Evolutionary conservation across 768 basidiomycete species (phyloP).

Genomic region (Cubamyces lactineus): DNA sequence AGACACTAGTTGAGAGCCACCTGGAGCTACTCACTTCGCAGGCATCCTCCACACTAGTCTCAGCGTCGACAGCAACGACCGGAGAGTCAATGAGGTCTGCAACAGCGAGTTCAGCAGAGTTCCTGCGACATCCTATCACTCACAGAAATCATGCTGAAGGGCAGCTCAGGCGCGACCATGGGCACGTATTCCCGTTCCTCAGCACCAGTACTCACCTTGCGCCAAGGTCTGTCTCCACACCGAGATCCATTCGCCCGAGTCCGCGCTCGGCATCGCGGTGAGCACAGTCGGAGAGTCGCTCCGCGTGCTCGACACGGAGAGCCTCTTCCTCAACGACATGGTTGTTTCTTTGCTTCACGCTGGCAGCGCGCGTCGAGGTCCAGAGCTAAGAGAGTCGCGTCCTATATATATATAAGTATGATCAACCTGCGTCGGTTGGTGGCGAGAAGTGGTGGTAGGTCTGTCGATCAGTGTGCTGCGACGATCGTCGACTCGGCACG

Average conservation of each 20-base stretch:
- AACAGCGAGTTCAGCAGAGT: background rate
- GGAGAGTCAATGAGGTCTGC: slow-evolving; percentile 73
- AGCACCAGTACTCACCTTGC: slow-evolving; percentile 57
- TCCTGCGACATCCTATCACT: no score
- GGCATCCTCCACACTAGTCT: slow-evolving; percentile 79
- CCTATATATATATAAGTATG: no score
- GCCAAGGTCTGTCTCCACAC: slow-evolving; percentile 60
- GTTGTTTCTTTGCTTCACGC: background rate
- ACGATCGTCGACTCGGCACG: background rate
- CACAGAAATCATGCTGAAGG: no score
- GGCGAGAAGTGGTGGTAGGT: no score
- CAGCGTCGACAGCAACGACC: slow-evolving; percentile 67
- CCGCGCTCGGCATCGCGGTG: slow-evolving; percentile 35
- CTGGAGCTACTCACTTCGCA: slow-evolving; percentile 60
- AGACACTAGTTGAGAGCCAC: background rate
- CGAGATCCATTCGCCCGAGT: slow-evolving; percentile 56
- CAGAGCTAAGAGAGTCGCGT: background rate
- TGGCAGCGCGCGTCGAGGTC: background rate
- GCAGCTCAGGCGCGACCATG: no score
- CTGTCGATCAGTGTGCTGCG: no score
- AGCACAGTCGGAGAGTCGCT: slow-evolving; percentile 34
- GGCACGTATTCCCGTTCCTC: no score
- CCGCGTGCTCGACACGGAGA: slow-evolving; percentile 35
- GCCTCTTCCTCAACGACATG: slow-evolving; percentile 37
- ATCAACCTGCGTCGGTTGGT: no score